Evolutionary conservation across 805 yeast species (phyloP), one percentile per base, ranked within the genome.

Genomic region (Teunomyces gatunensis): DNA sequence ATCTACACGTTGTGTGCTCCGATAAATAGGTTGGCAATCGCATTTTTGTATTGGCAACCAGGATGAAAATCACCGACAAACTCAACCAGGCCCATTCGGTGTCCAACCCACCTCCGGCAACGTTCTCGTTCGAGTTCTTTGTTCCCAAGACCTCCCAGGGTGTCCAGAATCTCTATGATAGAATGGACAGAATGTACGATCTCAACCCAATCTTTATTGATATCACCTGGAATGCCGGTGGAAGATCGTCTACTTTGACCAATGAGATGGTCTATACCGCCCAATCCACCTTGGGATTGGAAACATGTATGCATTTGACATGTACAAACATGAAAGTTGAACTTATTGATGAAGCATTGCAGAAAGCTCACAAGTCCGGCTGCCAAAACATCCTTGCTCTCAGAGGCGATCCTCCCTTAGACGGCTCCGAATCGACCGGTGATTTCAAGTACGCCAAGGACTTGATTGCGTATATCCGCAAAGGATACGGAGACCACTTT

Each of bases 151-250:
- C 99, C 0, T 77, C 92, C 18, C 97, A 94, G 67, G 99, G 99
- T 63, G 94, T 92, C 20, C 96, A 90, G 65, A 94, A 94, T 64
- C 75, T 94, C 49, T 92, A 91, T 71, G 98, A 94, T 66, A 79
- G 99, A 63, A 92, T 94, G 91, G 98, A 94, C 63, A 81, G 97
- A 65, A 94, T 94, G 99, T 89, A 88, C 67, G 89, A 87, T 54
- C 75, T 89, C 58, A 84, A 84, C 53, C 99, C 99, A 1, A 82
- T 87, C 54, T 94, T 94, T 67, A 84, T 94, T 49, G 99, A 94
- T 63, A 87, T 94, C 53, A 94, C 99, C 0, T 94, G 99, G 99
- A 92, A 92, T 61, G 99, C 99, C 3, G 99, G 99, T 35, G 98
- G 98, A 5, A 78, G 95, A 42, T 69, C 86, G 43, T 84, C 95